phyloP scores from a whole-genome alignment of 2,329 filamentous ascomycete species.

The Parascedosporium putredinis region DNA sequence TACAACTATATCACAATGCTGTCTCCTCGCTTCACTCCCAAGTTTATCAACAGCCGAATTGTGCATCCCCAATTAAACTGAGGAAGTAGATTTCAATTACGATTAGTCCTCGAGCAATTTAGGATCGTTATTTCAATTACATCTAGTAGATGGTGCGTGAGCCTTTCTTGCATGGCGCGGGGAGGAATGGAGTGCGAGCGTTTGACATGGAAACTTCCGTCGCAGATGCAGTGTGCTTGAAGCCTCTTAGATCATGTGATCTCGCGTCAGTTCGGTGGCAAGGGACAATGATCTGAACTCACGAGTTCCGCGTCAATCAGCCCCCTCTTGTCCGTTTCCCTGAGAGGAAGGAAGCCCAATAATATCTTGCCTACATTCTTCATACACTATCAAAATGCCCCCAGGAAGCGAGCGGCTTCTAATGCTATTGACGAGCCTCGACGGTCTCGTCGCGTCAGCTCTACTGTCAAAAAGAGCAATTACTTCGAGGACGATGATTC shows the following conservation, averaged over 20 bases:
- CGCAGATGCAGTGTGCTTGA: no score
- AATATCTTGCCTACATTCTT: not conserved
- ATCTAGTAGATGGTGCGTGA: no score
- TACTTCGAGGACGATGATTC: constrained; percentile 8
- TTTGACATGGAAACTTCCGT: no score
- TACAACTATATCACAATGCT: constrained; percentile 1
- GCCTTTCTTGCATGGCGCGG: no score
- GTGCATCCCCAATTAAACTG: no score
- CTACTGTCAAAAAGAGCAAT: constrained; percentile 3
- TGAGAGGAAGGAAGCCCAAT: not conserved
- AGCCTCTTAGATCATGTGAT: constrained; percentile 2
- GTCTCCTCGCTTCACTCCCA: not conserved
- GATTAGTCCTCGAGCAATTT: no score
- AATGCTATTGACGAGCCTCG: constrained; percentile 7
- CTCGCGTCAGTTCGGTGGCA: constrained; percentile 5
- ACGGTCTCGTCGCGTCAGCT: constrained; percentile 5
- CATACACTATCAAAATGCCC: constrained; percentile 1
- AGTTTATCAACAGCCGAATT: no score
- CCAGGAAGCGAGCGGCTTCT: constrained; percentile 7
- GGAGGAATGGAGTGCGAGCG: no score
- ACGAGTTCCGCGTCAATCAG: constrained; percentile 1
- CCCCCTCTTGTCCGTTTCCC: not conserved
- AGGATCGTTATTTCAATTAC: no score
- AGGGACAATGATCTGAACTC: not conserved
- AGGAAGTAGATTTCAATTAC: no score